Evolutionary conservation across 495 filamentous ascomycete genomes (phyloP), one percentile per base, ranked within the genome.

Genomic region (Pyronema omphalodes): DNA sequence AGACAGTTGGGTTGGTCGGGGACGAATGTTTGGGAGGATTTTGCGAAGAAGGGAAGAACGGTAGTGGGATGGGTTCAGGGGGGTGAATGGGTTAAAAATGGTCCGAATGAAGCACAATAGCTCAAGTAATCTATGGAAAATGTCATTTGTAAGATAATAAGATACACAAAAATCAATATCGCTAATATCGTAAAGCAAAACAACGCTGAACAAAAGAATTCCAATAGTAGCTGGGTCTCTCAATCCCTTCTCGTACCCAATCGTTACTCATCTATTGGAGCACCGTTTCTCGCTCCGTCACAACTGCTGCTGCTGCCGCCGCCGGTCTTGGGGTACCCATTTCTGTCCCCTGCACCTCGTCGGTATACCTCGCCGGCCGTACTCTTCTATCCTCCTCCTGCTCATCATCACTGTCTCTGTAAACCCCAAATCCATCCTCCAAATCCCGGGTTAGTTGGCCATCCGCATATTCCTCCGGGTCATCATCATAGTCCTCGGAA

Each of bases 401-500:
- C 19, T 64, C 70, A 14, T 75, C 74, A n/a, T 86, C 82, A 34
- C 77, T 75, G 55, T 84, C 80, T 65, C 84, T 87, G 63, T 86
- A 82, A 69, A 87, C 83, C 71, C 77, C 79, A 63, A 93, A 93
- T 0, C 84, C 86, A 55, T 84, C 77, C 66, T 91, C 86, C 52
- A 93, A 54, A 55, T 51, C 37, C 23, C 55, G 18, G 34, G 36
- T 49, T 17, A 14, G 46, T 5, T 34, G 47, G 18, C 29, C n/a
- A 29, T 12, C 44, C 41, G 48, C 53, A 36, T 36, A n/a, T 15
- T 34, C 36, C 47, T 39, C 44, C 12, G 39, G 43, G 37, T 37
- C 23, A 1, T 51, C 55, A 33, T 58, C 51, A 54, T 60, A 58
- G 35, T 60, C 65, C 5, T 43, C 50, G 37, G 35, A 40, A 18